Percentiles rank a stretch among this genome's conserved stretches.
Conservation (phyloP, 306 rosid species). For the Vachellia collinsii region DNA sequence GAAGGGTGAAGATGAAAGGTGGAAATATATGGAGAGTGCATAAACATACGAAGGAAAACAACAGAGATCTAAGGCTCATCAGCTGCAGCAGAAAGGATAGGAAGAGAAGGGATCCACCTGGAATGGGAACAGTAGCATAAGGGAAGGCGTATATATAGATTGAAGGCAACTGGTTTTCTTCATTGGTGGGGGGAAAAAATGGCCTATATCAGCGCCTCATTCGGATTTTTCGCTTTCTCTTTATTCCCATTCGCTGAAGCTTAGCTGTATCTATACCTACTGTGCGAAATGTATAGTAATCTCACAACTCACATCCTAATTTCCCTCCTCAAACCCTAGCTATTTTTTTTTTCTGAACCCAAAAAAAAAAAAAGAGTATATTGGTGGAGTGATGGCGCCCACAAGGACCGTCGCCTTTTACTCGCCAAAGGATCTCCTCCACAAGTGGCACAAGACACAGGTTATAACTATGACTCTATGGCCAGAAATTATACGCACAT, state of each 20-base stretch:
- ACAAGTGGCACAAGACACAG: background rate
- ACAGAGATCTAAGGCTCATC: background rate
- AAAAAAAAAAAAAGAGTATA: background rate
- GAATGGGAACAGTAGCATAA: constrained; percentile 46
- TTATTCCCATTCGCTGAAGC: constrained; percentile 55
- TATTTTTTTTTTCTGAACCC: too few relatives aligned
- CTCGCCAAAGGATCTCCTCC: constrained; percentile 9
- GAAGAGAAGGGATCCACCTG: constrained; percentile 19
- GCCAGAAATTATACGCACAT: background rate
- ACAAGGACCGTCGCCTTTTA: constrained; percentile 29
- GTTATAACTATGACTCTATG: background rate
- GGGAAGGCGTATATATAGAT: constrained; percentile 25
- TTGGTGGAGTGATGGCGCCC: constrained; percentile 30
- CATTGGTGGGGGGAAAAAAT: constrained; percentile 37
- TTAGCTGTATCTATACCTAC: constrained; percentile 59
- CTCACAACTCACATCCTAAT: constrained; percentile 18
- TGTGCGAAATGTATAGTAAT: constrained; percentile 10
- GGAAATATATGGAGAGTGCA: background rate
- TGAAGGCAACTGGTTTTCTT: constrained; percentile 1
- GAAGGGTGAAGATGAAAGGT: background rate
- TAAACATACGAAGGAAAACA: too few relatives aligned
- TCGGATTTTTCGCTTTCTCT: constrained; percentile 32
- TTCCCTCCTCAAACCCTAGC: constrained; percentile 58
- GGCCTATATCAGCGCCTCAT: background rate
- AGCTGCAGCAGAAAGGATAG: background rate